These are phyloP conservation scores for Pseudonectria foliicola DNA, from an alignment of 2,329 filamentous ascomycete species.

Conservation along the genomic window DNA sequence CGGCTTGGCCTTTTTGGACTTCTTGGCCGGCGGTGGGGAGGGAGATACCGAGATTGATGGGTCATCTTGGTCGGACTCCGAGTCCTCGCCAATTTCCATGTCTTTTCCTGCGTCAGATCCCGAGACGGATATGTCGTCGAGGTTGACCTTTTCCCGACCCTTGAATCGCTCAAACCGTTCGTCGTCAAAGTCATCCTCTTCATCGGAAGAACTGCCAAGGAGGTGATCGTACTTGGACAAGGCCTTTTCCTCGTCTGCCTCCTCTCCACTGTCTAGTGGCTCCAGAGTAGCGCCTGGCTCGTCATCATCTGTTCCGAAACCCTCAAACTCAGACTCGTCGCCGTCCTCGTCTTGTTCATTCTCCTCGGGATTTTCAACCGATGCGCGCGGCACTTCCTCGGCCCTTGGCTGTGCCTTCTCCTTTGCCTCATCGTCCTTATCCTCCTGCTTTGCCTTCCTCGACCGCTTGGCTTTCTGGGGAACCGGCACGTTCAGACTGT, in stretches of 20 bases:
- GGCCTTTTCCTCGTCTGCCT: slow-evolving; percentile 27
- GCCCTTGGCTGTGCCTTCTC: slow-evolving; percentile 9
- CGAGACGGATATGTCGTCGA: slow-evolving; percentile 34
- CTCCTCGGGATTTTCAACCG: slow-evolving; percentile 14
- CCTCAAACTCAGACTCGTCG: slow-evolving; percentile 31
- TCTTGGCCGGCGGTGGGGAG: slow-evolving; percentile 27
- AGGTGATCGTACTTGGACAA: slow-evolving; percentile 38
- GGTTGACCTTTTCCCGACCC: slow-evolving; percentile 29
- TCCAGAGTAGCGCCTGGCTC: slow-evolving; percentile 16
- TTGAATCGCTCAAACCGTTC: slow-evolving; percentile 24
- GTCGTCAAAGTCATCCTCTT: slow-evolving; percentile 33
- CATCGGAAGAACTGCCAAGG: slow-evolving; percentile 37
- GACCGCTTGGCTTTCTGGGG: slow-evolving; percentile 33
- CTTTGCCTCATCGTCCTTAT: slow-evolving; percentile 24
- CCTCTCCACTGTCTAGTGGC: slow-evolving; percentile 19
- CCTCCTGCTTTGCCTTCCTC: slow-evolving; percentile 26
- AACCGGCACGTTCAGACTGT: slow-evolving; percentile 39
- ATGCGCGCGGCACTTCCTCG: slow-evolving; percentile 15
- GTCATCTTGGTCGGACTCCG: slow-evolving; percentile 20
- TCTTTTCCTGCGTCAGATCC: slow-evolving; percentile 27
- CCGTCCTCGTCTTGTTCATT: slow-evolving; percentile 21
- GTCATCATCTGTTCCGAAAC: slow-evolving; percentile 26
- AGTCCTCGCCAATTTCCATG: slow-evolving; percentile 11
- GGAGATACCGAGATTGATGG: slow-evolving; percentile 17
- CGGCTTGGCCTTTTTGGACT: slow-evolving; percentile 26